These are phyloP conservation scores for Phytophthora aleatoria DNA, from an alignment of 352 stramenopile genomes.

Conservation along the genomic window DNA sequence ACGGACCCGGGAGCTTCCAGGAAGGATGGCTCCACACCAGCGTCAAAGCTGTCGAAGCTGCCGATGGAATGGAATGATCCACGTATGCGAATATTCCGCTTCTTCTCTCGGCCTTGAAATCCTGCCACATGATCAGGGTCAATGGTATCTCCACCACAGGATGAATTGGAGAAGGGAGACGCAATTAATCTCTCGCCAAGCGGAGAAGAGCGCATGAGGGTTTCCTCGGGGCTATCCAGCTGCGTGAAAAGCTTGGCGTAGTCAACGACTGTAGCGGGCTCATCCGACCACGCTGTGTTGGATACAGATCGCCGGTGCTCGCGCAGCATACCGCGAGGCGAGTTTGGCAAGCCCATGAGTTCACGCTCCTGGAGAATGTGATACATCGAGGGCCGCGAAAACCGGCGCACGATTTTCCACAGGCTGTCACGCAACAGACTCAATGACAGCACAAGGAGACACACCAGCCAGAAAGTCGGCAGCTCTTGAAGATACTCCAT, in stretches of 20 bases:
- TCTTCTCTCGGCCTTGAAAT: slow-evolving; percentile 25
- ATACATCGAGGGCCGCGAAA: slow-evolving; percentile 69
- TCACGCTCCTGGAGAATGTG: slow-evolving; percentile 84
- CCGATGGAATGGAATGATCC: slow-evolving; percentile 54
- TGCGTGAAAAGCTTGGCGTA: slow-evolving; percentile 55
- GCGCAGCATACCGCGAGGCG: slow-evolving; percentile 53
- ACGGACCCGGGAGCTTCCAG: slow-evolving; percentile 18
- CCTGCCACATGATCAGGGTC: slow-evolving; percentile 17
- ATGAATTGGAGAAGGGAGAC: slow-evolving; percentile 23
- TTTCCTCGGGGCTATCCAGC: slow-evolving; percentile 60
- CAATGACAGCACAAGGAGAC: slow-evolving; percentile 60
- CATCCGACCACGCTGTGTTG: slow-evolving; percentile 42
- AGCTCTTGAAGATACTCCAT: slow-evolving; percentile 68
- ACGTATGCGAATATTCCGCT: slow-evolving; percentile 55
- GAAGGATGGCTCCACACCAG: slow-evolving; percentile 24
- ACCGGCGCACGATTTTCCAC: slow-evolving; percentile 75
- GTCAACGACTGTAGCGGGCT: slow-evolving; percentile 50
- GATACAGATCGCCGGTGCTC: slow-evolving; percentile 33
- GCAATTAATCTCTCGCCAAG: slow-evolving; percentile 64
- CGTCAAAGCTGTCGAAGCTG: slow-evolving; percentile 19
- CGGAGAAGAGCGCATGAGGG: slow-evolving; percentile 58
- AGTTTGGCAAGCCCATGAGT: slow-evolving; percentile 62
- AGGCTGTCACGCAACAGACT: slow-evolving; percentile 70
- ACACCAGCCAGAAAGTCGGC: slow-evolving; percentile 68
- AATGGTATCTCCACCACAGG: slow-evolving; percentile 21